These are phyloP conservation scores for Pyrenula aspistea DNA, from an alignment of 495 filamentous ascomycete species.

Conservation along the genomic window DNA sequence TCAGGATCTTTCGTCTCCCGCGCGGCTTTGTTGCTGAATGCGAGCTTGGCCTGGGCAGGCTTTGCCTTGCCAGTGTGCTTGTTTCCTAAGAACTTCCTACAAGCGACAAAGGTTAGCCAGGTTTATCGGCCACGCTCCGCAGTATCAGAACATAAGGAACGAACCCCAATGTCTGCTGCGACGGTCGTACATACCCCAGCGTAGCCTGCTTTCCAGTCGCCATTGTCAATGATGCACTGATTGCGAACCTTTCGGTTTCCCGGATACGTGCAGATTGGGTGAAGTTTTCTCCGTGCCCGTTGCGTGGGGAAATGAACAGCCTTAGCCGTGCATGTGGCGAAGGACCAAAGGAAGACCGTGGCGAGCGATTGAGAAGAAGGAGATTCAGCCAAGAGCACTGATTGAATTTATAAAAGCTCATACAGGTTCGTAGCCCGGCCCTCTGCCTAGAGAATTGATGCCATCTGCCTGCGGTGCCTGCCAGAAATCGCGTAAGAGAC, in stretches of 20 bases:
- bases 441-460: background rate
- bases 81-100: slow-evolving; percentile 59
- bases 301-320: background rate
- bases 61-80: slow-evolving; percentile 34
- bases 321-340: no score
- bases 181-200: slow-evolving; percentile 78
- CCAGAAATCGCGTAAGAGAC: background rate
- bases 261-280: background rate
- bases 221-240: background rate
- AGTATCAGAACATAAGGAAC: slow-evolving; percentile 19
- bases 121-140: background rate
- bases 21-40: background rate
- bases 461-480: background rate
- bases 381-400: background rate
- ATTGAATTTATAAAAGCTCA: background rate
- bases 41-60: background rate
- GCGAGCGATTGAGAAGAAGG: background rate
- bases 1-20: background rate
- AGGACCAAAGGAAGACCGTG: no score
- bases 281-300: background rate
- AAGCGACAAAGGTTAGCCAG: background rate
- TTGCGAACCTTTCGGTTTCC: background rate
- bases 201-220: slow-evolving; percentile 61
- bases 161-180: slow-evolving; percentile 76
- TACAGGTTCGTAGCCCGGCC: background rate